Base-by-base conservation (phyloP, 139 green algal genomes). In the Coccomyxa sp. region DNA sequence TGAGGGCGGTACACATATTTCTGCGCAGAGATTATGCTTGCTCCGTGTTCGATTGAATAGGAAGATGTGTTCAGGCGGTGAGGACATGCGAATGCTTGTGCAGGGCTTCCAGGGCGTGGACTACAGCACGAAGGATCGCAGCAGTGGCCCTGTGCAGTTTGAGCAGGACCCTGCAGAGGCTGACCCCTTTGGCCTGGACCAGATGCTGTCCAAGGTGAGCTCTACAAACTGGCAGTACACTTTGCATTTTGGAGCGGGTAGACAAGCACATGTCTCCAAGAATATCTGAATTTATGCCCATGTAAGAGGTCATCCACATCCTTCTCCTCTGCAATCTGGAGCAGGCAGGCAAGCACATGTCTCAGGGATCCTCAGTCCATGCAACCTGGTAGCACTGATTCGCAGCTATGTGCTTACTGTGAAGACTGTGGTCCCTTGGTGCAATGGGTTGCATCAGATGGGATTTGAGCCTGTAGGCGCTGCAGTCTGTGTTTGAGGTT, bases 131-230 rank as follows among this genome's bases (percentile, higher is more conserved):
- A 81, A 60, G 31, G 87, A 87, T 51, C 76, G 51, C 16, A 87
- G 79, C 30, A 85, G 82, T 68, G 85, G 83, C 25, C 91, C 92
- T 11, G 88, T 98, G 67, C 89, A 99, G 90, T 99, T 99, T 88
- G 96, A 99, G 91, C 88, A 79, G 80, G 88, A 94, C 38, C 87
- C 88, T 74, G 88, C 81, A 63, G 95, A 98, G 88, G 95, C 90
- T 0, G 96, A 99, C 89, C 95, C 95, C 10, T 99, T 99, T 87
- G 96, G 96, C 13, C 88, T 99, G 85, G 96, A 98, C 81, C 85
- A 94, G 82, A 97, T 98, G 83, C 83, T 98, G 21, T 87, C 81
- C 7, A 88, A 97, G 30, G 94, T 98, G 23, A 87, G 88, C 57
- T 77, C 15, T 58, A 63, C 51, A 30, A 67, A 7, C 51, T 76